Evolutionary conservation across 805 yeast species (phyloP), one percentile per base, ranked within the genome.

Genomic region (Jamesozyma lodderae): DNA sequence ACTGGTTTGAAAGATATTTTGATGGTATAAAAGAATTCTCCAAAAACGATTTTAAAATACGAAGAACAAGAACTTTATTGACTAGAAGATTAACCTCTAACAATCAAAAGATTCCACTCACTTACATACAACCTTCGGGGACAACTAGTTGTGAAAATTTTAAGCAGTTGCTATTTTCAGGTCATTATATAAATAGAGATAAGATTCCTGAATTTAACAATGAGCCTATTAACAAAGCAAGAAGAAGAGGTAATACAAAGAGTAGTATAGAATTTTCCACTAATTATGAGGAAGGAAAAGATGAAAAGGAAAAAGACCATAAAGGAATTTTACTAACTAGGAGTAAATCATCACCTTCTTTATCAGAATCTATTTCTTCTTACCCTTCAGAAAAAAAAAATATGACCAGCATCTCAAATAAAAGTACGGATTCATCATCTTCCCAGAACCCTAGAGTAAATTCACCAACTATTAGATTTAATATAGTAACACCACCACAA

Each of bases 1-100:
- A 83, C 55, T 83, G 94, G 84, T 90, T 83, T 59, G 95, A 87
- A 57, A 72, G 84, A 46, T 72, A 79, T 48, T 85, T 92, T 60
- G 88, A 85, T 53, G 75, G 79, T 46, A 87, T 92, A 55, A 80
- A 80, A 45, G 74, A 70, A 41, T 70, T 70, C 36, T 83, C 96
- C 17, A 82, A 80, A 51, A 53, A 73, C 40, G 81, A 87, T 54
- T 81, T 77, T 59, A 72, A 75, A 52, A 76, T 85, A 80, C 73
- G 97, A 49, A 68, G 95, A 41, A 75, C 86, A 0, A 56, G 46
- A 47, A 57, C 62, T 1, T 37, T 59, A 20, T 33, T 51, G 24
- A 53, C 47, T 19, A 46, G 53, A 21, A 10, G 20, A 21, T n/a
- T 20, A 8, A n/a, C 16, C 13, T n/a, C 8, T 13, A 19, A 4